These are phyloP conservation scores for Hypoxylon sp. DNA, from an alignment of 2,329 filamentous ascomycete genomes.

Conservation along the genomic window DNA sequence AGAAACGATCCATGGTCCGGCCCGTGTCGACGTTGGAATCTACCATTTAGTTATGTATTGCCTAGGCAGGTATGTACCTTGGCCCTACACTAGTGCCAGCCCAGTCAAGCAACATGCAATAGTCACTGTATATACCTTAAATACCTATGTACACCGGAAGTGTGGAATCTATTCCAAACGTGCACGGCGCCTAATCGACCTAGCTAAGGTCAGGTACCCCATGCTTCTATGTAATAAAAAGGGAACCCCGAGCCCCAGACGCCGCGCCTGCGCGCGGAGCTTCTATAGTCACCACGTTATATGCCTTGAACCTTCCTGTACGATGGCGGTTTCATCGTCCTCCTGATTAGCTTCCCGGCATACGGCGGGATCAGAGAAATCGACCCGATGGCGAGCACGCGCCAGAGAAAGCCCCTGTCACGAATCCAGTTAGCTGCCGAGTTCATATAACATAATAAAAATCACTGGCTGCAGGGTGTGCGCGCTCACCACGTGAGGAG, in stretches of 20 bases:
- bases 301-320: constrained; percentile 90
- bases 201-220: neutral
- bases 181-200: neutral
- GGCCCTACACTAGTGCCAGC: neutral
- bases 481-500: constrained; percentile 70
- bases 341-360: constrained; percentile 81
- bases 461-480: too few species aligned
- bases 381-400: constrained; percentile 78
- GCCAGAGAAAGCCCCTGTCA: constrained; percentile 83
- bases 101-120: neutral
- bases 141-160: neutral
- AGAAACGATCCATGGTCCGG: too few species aligned
- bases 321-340: constrained; percentile 88
- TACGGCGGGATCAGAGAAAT: constrained; percentile 88
- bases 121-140: neutral
- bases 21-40: too few species aligned
- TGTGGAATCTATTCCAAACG: neutral
- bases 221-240: constrained; percentile 2
- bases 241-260: constrained; percentile 14
- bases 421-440: constrained; percentile 33
- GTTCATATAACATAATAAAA: neutral
- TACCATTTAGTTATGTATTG: too few species aligned
- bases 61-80: too few species aligned
- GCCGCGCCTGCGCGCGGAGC: constrained; percentile 25
- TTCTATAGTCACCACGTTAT: constrained; percentile 46